Evolutionary conservation across 2,329 filamentous ascomycete species (phyloP).

Genomic region (Cadophora sp.): DNA sequence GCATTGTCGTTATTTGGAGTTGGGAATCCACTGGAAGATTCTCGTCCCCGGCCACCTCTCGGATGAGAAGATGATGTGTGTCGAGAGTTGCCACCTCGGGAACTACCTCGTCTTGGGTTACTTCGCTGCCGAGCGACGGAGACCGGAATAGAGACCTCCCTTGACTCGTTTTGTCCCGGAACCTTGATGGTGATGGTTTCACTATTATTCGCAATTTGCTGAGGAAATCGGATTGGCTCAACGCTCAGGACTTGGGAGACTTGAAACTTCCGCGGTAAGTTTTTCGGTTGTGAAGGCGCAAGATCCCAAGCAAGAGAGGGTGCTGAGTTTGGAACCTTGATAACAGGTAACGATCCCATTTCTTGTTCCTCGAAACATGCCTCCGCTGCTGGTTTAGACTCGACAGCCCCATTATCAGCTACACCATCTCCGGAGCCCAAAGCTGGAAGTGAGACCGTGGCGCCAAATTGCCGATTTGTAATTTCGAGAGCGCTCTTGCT

Average conservation of each 20-base stretch:
- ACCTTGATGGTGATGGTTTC: conserved; percentile 52
- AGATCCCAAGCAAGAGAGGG: conserved; percentile 70
- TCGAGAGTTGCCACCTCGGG: conserved; percentile 36
- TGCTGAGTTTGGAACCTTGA: conserved; percentile 68
- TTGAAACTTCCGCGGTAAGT: conserved; percentile 58
- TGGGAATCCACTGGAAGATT: conserved; percentile 36
- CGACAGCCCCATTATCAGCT: conserved; percentile 53
- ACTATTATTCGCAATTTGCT: conserved; percentile 48
- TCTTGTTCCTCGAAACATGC: conserved; percentile 84
- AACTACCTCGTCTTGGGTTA: conserved; percentile 42
- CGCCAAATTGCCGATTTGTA: conserved; percentile 49
- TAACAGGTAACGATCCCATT: conserved; percentile 76
- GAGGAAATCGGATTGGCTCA: conserved; percentile 50
- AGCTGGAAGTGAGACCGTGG: conserved; percentile 74
- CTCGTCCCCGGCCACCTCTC: conserved; percentile 42
- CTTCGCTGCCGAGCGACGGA: conserved; percentile 38
- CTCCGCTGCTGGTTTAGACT: conserved; percentile 75
- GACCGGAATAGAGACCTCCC: conserved; percentile 48
- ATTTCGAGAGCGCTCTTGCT: conserved; percentile 72
- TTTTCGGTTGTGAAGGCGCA: conserved; percentile 59
- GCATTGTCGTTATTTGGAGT: conserved; percentile 37
- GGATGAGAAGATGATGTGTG: conserved; percentile 38
- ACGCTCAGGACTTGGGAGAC: conserved; percentile 54
- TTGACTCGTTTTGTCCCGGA: conserved; percentile 53
- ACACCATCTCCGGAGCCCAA: conserved; percentile 37